Evolutionary conservation across 169 alveolate genomes (phyloP), one percentile per base, ranked within the genome.

Genomic region (Plasmodium gaboni): DNA sequence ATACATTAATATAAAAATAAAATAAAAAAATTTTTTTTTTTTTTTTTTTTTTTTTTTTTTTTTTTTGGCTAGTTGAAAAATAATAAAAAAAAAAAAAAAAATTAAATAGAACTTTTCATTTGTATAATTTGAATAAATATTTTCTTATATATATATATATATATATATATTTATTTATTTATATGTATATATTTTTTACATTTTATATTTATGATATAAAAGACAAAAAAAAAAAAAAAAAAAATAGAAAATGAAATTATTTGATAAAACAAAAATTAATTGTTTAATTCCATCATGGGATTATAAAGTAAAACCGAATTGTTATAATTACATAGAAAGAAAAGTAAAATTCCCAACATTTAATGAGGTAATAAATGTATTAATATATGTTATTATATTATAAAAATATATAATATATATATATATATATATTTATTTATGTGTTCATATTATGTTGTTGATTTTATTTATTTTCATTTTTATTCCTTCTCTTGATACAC

Each of bases 271-370:
- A 9, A 51, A 53, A 63, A 63, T 74, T 17, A 63, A 28, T 53
- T 22, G 57, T 17, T 55, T 74, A 12, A 44, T 74, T 22, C 88
- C 88, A 19, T 53, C 50, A 24, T 74, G 88, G 88, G 15, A 55
- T 46, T 74, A 65, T 59, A 78, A 53, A 78, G 55, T 57, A 44
- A 78, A 78, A 70, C 10, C 17, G 3, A 46, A 70, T 8, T 78
- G 55, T 48, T 78, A 78, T 46, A 22, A 78, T 69, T 78, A 78
- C 48, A 78, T 78, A 78, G 38, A 78, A 59, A 78, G 89, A 70
- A 78, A 78, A 57, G 48, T 78, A 9, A 55, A 8, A 24, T 60
- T 74, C 28, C 80, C 80, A 7, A 12, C 72, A 24, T 64, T 67
- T 70, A 28, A 68, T 10, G 70, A 51, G 70, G 89, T 53, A 32